Conservation (phyloP, 768 basidiomycete species). For the Gyrodon lividus region DNA sequence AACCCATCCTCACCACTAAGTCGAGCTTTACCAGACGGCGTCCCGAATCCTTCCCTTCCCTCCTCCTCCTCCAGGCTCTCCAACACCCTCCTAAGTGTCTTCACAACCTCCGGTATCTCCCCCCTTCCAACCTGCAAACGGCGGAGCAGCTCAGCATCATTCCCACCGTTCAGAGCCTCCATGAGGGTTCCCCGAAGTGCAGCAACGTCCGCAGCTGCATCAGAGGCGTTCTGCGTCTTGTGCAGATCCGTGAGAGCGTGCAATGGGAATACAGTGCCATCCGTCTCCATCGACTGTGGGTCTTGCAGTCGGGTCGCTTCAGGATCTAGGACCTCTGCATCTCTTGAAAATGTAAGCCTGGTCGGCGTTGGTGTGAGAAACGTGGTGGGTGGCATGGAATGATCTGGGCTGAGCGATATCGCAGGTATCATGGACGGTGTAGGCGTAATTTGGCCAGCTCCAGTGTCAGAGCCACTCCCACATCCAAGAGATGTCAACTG, state of each 20-base stretch:
- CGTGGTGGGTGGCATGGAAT: background rate
- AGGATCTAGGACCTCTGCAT: background rate
- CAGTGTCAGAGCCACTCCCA: background rate
- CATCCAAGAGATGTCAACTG: background rate
- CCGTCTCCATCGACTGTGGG: too few relatives aligned
- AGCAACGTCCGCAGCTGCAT: constrained; percentile 22
- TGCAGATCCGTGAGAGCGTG: constrained; percentile 18
- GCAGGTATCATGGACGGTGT: background rate
- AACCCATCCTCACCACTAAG: background rate
- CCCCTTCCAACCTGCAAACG: constrained; percentile 20
- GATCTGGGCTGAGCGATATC: background rate
- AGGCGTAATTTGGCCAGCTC: too few relatives aligned
- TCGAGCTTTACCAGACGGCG: background rate
- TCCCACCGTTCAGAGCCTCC: constrained; percentile 12
- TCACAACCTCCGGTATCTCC: constrained; percentile 25
- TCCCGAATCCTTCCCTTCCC: background rate
- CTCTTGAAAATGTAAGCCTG: constrained; percentile 5
- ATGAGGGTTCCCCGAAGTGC: constrained; percentile 20
- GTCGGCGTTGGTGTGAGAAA: constrained; percentile 13
- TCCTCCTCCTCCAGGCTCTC: background rate
- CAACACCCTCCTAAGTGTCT: constrained; percentile 23
- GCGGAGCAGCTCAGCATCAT: constrained; percentile 22
- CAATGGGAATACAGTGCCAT: background rate
- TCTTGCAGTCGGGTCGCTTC: too few relatives aligned
- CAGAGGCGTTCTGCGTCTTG: constrained; percentile 21